A percentile compares a stretch with the other conserved stretches of the same genome.
Evolutionary conservation across 371 early-diverging fungal genomes (phyloP).

Genomic region (Mortierella sp.): DNA sequence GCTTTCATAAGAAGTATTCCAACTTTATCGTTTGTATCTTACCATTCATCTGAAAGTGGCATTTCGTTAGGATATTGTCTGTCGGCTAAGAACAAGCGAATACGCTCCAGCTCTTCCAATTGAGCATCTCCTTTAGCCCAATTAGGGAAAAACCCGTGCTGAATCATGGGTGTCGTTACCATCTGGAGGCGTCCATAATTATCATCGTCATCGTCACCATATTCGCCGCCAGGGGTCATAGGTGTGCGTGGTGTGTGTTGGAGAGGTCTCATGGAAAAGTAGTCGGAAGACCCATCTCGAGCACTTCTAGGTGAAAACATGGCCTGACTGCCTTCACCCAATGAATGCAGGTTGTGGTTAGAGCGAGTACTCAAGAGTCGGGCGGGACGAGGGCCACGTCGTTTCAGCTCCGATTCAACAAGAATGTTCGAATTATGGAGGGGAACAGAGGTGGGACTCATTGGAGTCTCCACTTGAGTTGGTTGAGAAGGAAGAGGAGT

Average conservation of each 20-base stretch:
- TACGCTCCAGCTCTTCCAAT: slow-evolving; percentile 48
- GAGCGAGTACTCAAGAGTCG: slow-evolving; percentile 48
- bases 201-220: slow-evolving; percentile 40
- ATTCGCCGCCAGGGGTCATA: slow-evolving; percentile 52
- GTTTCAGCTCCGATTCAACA: slow-evolving; percentile 34
- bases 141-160: slow-evolving; percentile 55
- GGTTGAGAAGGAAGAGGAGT: not conserved
- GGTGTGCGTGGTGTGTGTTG: slow-evolving; percentile 55
- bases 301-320: slow-evolving; percentile 50
- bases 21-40: not conserved
- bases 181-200: slow-evolving; percentile 53
- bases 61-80: slow-evolving; percentile 54
- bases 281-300: slow-evolving; percentile 27
- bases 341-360: slow-evolving; percentile 34
- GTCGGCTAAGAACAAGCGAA: slow-evolving; percentile 45
- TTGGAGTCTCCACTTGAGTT: slow-evolving; percentile 11
- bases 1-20: too few species aligned
- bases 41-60: slow-evolving; percentile 58
- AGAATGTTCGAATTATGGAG: not conserved
- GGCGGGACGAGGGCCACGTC: slow-evolving; percentile 54
- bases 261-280: slow-evolving; percentile 55
- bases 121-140: slow-evolving; percentile 59
- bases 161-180: slow-evolving; percentile 57
- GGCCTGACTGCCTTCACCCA: slow-evolving; percentile 29
- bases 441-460: slow-evolving; percentile 16